These are phyloP conservation scores for Astragalus membranaceus DNA, from an alignment of 306 rosid genomes.

Conservation along the genomic window DNA sequence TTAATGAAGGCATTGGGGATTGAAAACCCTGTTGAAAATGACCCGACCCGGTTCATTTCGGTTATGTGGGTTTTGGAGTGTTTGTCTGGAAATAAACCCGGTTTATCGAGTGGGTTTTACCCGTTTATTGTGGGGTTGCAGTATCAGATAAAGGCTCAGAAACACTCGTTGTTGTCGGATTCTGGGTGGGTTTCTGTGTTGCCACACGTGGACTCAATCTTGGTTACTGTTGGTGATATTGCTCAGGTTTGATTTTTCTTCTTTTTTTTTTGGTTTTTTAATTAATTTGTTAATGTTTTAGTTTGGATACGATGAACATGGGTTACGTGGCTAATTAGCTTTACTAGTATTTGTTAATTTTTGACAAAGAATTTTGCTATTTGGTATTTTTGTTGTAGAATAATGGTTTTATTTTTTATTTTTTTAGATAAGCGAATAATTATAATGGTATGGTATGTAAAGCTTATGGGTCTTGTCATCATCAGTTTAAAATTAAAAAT, in stretches of 20 bases:
- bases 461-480: background rate
- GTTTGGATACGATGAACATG: too few species aligned
- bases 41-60: conserved; percentile 39
- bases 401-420: too few species aligned
- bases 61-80: conserved; percentile 57
- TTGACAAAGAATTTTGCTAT: too few species aligned
- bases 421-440: too few species aligned
- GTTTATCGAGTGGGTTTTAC: conserved; percentile 45
- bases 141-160: conserved; percentile 60
- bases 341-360: too few species aligned
- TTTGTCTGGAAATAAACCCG: conserved; percentile 9
- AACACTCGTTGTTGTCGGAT: conserved; percentile 51
- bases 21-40: conserved; percentile 35
- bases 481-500: background rate
- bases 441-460: too few species aligned
- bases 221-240: conserved; percentile 75
- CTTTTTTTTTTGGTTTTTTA: too few species aligned
- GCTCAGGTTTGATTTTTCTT: conserved; percentile 53
- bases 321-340: too few species aligned
- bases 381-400: background rate
- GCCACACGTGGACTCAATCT: conserved; percentile 58
- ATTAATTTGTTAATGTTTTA: background rate
- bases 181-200: conserved; percentile 70
- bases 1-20: conserved; percentile 40
- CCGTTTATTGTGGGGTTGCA: conserved; percentile 68